Percentiles rank a stretch among this genome's conserved stretches.
Conservation (phyloP, 2,329 filamentous ascomycete species). For the Trichophyton equinum region DNA sequence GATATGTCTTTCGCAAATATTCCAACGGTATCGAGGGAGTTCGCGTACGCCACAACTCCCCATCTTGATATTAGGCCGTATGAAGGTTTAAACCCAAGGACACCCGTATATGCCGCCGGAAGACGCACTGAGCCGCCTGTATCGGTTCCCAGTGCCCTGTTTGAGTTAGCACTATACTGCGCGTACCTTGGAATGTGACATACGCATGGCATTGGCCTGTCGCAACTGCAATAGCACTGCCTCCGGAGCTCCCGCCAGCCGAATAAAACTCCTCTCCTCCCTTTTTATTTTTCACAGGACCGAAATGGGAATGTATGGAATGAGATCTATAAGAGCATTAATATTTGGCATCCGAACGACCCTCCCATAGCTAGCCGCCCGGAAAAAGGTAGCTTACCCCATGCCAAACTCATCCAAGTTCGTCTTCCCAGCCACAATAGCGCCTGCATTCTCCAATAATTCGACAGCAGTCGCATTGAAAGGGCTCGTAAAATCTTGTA, state of each 20-base stretch:
- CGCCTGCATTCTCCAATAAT: conserved; percentile 52
- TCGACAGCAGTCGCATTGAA: conserved; percentile 71
- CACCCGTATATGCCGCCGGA: conserved; percentile 74
- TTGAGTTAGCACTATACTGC: conserved; percentile 6
- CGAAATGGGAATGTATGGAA: conserved; percentile 54
- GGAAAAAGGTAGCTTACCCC: conserved; percentile 40
- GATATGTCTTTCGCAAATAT: conserved; percentile 49
- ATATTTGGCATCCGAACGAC: neutral
- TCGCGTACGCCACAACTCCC: conserved; percentile 83
- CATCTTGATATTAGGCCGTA: conserved; percentile 77
- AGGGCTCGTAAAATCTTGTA: conserved; percentile 59
- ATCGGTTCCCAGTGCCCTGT: conserved; percentile 72
- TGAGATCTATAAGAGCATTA: conserved; percentile 43
- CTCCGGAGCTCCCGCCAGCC: conserved; percentile 82
- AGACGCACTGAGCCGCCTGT: conserved; percentile 82
- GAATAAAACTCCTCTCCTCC: conserved; percentile 40
- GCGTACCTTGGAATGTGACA: conserved; percentile 16
- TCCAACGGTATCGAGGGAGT: conserved; percentile 83
- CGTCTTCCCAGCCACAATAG: conserved; percentile 60
- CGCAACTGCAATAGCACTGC: conserved; percentile 75
- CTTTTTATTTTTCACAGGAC: conserved; percentile 46
- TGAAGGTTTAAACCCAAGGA: conserved; percentile 79
- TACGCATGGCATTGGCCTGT: conserved; percentile 48
- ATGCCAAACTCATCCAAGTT: conserved; percentile 96
- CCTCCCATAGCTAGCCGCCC: neutral